Conservation (phyloP, 1,284 basidiomycete species). For the Hypsizygus ulmarius region DNA sequence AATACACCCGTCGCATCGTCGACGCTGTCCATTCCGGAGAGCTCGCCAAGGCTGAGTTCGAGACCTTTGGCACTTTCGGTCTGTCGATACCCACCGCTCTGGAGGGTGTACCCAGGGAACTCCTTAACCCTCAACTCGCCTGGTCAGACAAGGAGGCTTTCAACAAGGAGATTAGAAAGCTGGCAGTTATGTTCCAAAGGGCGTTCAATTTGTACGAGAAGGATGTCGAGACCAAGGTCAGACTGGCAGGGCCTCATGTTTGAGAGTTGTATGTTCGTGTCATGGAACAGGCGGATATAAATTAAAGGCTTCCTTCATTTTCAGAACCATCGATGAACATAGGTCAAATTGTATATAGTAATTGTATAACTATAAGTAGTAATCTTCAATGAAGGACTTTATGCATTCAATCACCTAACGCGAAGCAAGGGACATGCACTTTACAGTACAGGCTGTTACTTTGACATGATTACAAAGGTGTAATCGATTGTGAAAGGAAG, state of each 20-base stretch:
- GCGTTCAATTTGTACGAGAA: slow-evolving; percentile 88
- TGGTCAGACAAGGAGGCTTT: slow-evolving; percentile 89
- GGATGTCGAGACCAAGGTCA: slow-evolving; percentile 77
- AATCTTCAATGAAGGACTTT: no score
- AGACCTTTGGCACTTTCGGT: slow-evolving; percentile 80
- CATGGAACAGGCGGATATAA: neutral
- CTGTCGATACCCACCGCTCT: slow-evolving; percentile 80
- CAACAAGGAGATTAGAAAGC: slow-evolving; percentile 78
- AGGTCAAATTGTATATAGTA: no score
- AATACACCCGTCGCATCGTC: slow-evolving; percentile 94
- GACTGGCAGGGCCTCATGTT: slow-evolving; percentile 69
- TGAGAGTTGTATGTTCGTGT: slow-evolving; percentile 15
- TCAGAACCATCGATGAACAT: no score
- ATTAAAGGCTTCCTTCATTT: no score
- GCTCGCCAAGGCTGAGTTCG: slow-evolving; percentile 84
- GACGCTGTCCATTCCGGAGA: slow-evolving; percentile 96
- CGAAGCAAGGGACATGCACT: no score
- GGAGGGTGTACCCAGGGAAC: slow-evolving; percentile 83
- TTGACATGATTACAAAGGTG: no score
- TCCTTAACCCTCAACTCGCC: slow-evolving; percentile 83
- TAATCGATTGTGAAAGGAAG: no score
- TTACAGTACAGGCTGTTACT: no score
- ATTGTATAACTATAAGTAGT: no score
- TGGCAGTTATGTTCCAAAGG: slow-evolving; percentile 90
- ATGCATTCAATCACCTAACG: no score